These are phyloP conservation scores for Trichocladium uniseriatum DNA, from an alignment of 495 filamentous ascomycete genomes.

Conservation along the genomic window DNA sequence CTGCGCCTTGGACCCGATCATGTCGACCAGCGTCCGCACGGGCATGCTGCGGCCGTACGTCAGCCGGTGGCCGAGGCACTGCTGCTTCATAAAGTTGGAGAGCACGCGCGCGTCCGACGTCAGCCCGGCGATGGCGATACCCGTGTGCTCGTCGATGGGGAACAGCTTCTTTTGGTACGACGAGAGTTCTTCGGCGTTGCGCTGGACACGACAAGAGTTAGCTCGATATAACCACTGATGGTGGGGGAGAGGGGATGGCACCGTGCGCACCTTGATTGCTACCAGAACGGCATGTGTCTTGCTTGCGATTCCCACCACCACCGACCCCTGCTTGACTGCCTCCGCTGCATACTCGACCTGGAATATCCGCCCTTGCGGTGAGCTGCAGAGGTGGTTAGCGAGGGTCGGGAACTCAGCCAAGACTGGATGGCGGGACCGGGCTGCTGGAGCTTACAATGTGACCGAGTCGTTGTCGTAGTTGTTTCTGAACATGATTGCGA, in stretches of 20 bases:
- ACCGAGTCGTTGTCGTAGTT: slow-evolving; percentile 99
- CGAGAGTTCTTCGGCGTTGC: slow-evolving; percentile 97
- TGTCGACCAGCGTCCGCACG: slow-evolving; percentile 72
- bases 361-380: slow-evolving; percentile 97
- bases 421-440: slow-evolving; percentile 1
- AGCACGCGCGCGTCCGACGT: slow-evolving; percentile 97
- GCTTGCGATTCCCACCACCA: slow-evolving; percentile 92
- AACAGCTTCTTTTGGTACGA: slow-evolving; percentile 99
- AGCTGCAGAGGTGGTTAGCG: slow-evolving; percentile 47
- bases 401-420: background rate
- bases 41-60: slow-evolving; percentile 91
- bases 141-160: slow-evolving; percentile 89
- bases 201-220: slow-evolving; percentile 41
- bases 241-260: background rate
- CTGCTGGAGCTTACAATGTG: slow-evolving; percentile 68
- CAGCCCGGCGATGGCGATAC: slow-evolving; percentile 90
- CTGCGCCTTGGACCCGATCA: slow-evolving; percentile 94
- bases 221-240: background rate
- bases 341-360: slow-evolving; percentile 98
- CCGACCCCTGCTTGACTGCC: slow-evolving; percentile 97
- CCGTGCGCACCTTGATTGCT: slow-evolving; percentile 73
- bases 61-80: slow-evolving; percentile 88
- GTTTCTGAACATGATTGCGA: slow-evolving; percentile 85
- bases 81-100: slow-evolving; percentile 99
- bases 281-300: slow-evolving; percentile 96